Evolutionary conservation across 306 rosid genomes (phyloP), one percentile per base, ranked within the genome.

Genomic region (Fragaria iinumae): DNA sequence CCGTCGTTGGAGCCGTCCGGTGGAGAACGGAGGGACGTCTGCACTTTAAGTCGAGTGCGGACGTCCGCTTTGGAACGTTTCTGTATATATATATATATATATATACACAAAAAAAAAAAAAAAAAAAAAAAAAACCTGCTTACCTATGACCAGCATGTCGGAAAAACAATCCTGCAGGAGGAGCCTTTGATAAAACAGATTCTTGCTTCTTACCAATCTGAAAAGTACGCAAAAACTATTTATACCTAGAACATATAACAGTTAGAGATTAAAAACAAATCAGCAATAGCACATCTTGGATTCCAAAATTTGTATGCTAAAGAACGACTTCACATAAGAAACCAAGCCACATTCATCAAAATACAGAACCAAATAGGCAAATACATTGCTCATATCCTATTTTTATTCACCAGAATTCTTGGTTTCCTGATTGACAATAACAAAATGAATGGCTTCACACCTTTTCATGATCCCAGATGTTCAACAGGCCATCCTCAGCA

Each of bases 121-220:
- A 25, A 25, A 25, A 25, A 25, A 25, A 25, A 25, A 25, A 25
- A 25, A 25, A 25, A 25, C 25, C 0, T 1, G n/a, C 80, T 39
- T 64, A 95, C 99, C 99, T 95, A 84, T 95, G 99, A 67, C 99
- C 99, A 72, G 97, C 97, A 81, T 95, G 99, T 73, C 92, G 94
- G 83, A 95, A 95, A 83, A 95, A 89, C 88, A 95, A 83, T 75
- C 97, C 99, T 23, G 92, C 85, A 62, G 97, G 91, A 82, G 91
- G 76, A 88, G 38, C 73, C 84, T 63, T 84, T 14, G 84, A 55
- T 82, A 83, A 85, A 18, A 56, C 60, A 57, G 87, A 62, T 20
- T 80, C 85, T 63, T 79, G 80, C 86, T 86, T 89, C 78, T 89
- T 89, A 72, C 96, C 90, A 86, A 92, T 83, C 99, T 95, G 81